Percentiles rank a stretch among this genome's conserved stretches.
Conservation (phyloP, 2,329 filamentous ascomycete species). For the Trichoderma simmonsii region DNA sequence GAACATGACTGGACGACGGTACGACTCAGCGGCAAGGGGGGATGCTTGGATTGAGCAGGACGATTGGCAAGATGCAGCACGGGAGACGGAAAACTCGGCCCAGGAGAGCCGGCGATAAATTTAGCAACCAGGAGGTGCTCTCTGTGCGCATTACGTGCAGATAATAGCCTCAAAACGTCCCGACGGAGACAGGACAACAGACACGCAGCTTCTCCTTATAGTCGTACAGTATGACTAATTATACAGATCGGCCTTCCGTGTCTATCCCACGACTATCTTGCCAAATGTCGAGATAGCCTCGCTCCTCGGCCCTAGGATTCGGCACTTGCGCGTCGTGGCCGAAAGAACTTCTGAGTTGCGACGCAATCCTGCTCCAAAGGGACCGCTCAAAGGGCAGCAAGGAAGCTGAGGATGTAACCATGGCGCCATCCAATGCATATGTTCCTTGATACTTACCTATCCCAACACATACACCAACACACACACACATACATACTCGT, state of each 20-base stretch:
- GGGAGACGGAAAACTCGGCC: neutral
- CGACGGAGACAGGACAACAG: neutral
- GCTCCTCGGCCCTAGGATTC: neutral
- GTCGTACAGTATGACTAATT: neutral
- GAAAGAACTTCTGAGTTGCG: constrained; percentile 11
- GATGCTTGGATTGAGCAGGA: neutral
- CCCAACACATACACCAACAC: neutral
- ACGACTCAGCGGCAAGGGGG: neutral
- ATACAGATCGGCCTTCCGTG: neutral
- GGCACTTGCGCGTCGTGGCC: neutral
- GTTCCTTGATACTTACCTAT: neutral
- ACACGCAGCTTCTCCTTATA: neutral
- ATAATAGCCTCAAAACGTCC: neutral
- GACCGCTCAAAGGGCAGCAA: neutral
- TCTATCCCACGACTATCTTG: neutral
- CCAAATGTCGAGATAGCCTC: neutral
- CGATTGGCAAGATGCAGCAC: neutral
- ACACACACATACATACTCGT: no score
- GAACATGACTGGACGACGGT: neutral
- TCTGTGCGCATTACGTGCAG: neutral
- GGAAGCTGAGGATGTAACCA: constrained; percentile 12
- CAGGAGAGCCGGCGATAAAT: constrained; percentile 1
- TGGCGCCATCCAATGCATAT: neutral
- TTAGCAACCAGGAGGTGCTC: neutral
- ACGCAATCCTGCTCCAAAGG: neutral